phyloP scores from a whole-genome alignment of 1,139 yeast genomes.

The Wickerhamiella infanticola region DNA sequence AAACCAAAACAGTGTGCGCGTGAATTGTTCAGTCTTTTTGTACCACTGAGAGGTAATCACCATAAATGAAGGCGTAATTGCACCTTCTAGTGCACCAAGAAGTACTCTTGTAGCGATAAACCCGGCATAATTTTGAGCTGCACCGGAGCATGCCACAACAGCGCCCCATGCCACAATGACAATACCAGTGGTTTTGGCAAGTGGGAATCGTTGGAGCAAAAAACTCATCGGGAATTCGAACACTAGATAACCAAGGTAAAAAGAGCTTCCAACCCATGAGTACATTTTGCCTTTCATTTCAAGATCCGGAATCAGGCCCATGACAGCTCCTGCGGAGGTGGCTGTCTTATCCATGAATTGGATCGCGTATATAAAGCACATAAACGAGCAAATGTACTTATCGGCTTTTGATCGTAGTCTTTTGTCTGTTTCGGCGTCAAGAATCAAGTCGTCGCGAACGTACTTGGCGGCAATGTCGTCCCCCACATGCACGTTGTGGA shows the following conservation, averaged over 20 bases:
- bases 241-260: slow-evolving; percentile 32
- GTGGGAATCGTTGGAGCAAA: slow-evolving; percentile 21
- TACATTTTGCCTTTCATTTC: slow-evolving; percentile 25
- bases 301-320: slow-evolving; percentile 35
- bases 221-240: slow-evolving; percentile 30
- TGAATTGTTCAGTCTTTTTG: slow-evolving; percentile 9
- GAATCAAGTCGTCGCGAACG: neutral
- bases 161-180: slow-evolving; percentile 33
- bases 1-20: slow-evolving; percentile 14
- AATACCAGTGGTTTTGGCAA: slow-evolving; percentile 11
- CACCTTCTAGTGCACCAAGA: slow-evolving; percentile 41
- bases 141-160: slow-evolving; percentile 29
- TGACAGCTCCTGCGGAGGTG: slow-evolving; percentile 41
- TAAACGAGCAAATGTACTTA: slow-evolving; percentile 36
- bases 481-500: neutral
- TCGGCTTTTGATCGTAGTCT: slow-evolving; percentile 37
- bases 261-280: slow-evolving; percentile 31
- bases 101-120: slow-evolving; percentile 35
- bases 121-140: slow-evolving; percentile 23
- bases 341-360: slow-evolving; percentile 54
- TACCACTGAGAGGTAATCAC: slow-evolving; percentile 24
- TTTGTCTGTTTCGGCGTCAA: slow-evolving; percentile 13
- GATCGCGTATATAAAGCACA: slow-evolving; percentile 39
- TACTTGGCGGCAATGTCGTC: neutral
- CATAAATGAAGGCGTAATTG: slow-evolving; percentile 44